Percentiles rank a stretch among this genome's conserved stretches.
phyloP scores from a whole-genome alignment of 768 basidiomycete genomes.

The Termitomyces heimii region DNA sequence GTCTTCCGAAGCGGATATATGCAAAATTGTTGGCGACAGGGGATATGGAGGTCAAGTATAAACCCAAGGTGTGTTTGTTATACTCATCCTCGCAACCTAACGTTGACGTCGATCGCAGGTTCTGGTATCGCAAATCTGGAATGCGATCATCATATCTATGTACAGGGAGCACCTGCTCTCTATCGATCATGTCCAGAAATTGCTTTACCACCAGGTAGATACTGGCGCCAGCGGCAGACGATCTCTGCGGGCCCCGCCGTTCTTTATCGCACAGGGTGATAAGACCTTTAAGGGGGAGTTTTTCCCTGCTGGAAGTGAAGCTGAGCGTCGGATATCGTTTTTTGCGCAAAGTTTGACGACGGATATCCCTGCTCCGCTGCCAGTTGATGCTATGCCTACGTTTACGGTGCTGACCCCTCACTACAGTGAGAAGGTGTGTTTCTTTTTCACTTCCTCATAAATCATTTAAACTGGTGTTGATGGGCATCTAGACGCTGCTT shows the following conservation, averaged over 20 bases:
- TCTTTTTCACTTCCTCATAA: not conserved
- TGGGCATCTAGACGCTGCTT: conserved; percentile 64
- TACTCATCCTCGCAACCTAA: not conserved
- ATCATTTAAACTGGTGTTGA: not conserved
- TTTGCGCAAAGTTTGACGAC: conserved; percentile 98
- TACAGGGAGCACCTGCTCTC: conserved; percentile 98
- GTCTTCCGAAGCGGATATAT: conserved; percentile 95
- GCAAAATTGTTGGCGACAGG: conserved; percentile 89
- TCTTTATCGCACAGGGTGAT: conserved; percentile 96
- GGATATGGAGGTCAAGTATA: conserved; percentile 98
- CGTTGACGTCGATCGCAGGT: conserved; percentile 43
- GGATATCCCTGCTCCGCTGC: conserved; percentile 86
- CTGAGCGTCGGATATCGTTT: conserved; percentile 97
- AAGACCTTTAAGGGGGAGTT: conserved; percentile 77
- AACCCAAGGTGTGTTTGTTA: conserved; percentile 77
- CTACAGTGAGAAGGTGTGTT: conserved; percentile 89
- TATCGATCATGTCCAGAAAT: conserved; percentile 97
- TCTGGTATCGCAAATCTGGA: conserved; percentile 98
- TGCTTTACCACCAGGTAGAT: conserved; percentile 96
- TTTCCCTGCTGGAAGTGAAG: conserved; percentile 93
- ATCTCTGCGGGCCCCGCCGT: conserved; percentile 90
- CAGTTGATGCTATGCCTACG: conserved; percentile 99
- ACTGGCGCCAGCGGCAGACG: conserved; percentile 73
- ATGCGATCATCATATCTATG: conserved; percentile 99
- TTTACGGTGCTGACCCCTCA: conserved; percentile 98